Conservation (phyloP, 345 rosid species). For the Hirschfeldia incana region DNA sequence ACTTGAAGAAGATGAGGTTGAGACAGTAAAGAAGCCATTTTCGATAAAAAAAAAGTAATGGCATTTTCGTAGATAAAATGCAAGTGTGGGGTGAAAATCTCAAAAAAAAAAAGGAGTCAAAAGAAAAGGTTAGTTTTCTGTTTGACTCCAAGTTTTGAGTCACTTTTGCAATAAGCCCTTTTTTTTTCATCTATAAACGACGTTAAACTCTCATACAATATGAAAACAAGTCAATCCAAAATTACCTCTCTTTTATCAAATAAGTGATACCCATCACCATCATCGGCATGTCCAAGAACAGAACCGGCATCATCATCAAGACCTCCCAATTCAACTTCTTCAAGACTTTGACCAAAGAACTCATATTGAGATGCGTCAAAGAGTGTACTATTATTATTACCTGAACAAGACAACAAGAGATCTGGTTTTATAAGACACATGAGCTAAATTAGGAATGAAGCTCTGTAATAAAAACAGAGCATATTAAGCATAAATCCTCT, state of each 20-base stretch:
- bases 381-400: slow-evolving; percentile 26
- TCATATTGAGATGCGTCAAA: slow-evolving; percentile 79
- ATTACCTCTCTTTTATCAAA: slow-evolving; percentile 74
- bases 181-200: not conserved
- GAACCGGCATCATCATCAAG: slow-evolving; percentile 55
- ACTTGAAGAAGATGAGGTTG: no score
- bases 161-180: no score
- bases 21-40: no score
- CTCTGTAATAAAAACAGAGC: slow-evolving; percentile 3
- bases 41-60: no score
- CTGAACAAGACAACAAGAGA: slow-evolving; percentile 32
- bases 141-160: no score
- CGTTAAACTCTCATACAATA: not conserved
- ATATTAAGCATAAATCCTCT: not conserved
- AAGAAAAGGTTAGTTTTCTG: no score
- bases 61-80: no score
- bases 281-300: slow-evolving; percentile 60
- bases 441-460: not conserved
- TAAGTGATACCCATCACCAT: slow-evolving; percentile 75
- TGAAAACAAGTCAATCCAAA: not conserved
- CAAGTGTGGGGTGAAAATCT: no score
- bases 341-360: slow-evolving; percentile 70
- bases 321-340: slow-evolving; percentile 69
- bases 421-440: not conserved
- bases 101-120: no score